These are phyloP conservation scores for Tetracentron sinense DNA, from an alignment of 164 flowering plant genomes.

Conservation along the genomic window DNA sequence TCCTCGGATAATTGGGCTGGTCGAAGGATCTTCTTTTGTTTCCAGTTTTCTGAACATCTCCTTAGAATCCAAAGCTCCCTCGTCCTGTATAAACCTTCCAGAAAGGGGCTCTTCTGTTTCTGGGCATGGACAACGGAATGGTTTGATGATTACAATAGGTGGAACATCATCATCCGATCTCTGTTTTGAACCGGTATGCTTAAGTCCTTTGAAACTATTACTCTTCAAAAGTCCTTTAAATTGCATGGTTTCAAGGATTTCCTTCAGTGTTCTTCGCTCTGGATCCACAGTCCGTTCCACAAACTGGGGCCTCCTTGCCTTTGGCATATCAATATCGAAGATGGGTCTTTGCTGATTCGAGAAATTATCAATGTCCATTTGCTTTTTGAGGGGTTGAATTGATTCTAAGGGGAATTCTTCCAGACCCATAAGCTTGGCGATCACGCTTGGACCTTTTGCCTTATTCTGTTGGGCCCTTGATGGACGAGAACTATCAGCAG, in stretches of 20 bases:
- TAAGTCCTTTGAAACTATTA: conserved; percentile 18
- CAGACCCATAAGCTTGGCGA: conserved; percentile 93
- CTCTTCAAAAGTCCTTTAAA: conserved; percentile 47
- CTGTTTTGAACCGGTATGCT: conserved; percentile 16
- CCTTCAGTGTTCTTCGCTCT: conserved; percentile 42
- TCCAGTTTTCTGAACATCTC: conserved; percentile 24
- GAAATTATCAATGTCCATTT: conserved; percentile 19
- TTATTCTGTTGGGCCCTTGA: conserved; percentile 27
- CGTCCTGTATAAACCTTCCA: conserved; percentile 12
- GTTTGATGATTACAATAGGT: conserved; percentile 82
- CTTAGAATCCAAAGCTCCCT: conserved; percentile 18
- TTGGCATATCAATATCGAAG: conserved; percentile 48
- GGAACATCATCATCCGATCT: conserved; percentile 31
- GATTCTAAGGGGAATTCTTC: conserved; percentile 49
- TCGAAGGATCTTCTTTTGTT: conserved; percentile 20
- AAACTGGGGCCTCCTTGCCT: conserved; percentile 30
- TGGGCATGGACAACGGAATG: conserved; percentile 23
- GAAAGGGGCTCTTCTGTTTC: conserved; percentile 14
- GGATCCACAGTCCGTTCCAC: conserved; percentile 17
- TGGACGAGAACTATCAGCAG: conserved; percentile 29
- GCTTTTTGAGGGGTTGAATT: conserved; percentile 16
- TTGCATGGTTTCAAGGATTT: conserved; percentile 51
- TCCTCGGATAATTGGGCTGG: neutral
- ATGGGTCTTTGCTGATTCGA: conserved; percentile 24
- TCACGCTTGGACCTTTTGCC: conserved; percentile 44